Evolutionary conservation across 2,329 filamentous ascomycete species (phyloP).

Genomic region (Ilyonectria sp.): DNA sequence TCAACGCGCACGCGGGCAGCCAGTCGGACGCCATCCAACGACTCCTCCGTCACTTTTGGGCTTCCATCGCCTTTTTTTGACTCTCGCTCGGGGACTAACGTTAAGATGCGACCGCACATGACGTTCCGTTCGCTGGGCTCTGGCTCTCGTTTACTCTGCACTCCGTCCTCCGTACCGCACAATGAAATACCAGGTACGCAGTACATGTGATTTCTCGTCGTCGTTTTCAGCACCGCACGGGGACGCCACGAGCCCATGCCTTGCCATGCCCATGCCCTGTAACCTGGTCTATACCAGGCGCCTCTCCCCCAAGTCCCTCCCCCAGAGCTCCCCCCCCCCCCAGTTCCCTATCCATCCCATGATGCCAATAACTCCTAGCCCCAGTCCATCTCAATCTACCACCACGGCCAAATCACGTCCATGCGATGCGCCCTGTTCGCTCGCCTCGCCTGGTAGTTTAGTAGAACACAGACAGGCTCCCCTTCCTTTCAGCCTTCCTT

Average conservation of each 20-base stretch:
- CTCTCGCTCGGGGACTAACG: not conserved
- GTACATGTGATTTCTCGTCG: not conserved
- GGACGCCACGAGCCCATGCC: not conserved
- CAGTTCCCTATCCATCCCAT: not conserved
- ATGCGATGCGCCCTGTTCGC: not conserved
- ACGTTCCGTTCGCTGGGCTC: too few relatives aligned
- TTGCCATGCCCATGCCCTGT: not conserved
- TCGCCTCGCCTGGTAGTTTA: not conserved
- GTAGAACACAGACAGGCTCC: not conserved
- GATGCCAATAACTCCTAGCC: not conserved
- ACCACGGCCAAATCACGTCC: not conserved
- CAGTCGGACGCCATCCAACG: not conserved
- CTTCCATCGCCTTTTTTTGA: not conserved
- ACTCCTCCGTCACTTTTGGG: not conserved
- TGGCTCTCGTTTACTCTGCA: too few relatives aligned
- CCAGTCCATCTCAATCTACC: slow-evolving; percentile 3
- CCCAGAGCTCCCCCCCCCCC: too few relatives aligned
- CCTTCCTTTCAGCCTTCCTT: not conserved
- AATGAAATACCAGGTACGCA: too few relatives aligned
- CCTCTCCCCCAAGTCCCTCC: not conserved
- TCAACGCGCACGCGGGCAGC: not conserved
- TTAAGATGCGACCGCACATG: too few relatives aligned
- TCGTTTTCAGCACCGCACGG: not conserved
- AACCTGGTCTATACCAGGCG: not conserved
- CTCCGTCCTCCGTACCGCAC: too few relatives aligned